Evolutionary conservation across 1,284 basidiomycete species (phyloP).

Genomic region (Cryptococcus sp.): DNA sequence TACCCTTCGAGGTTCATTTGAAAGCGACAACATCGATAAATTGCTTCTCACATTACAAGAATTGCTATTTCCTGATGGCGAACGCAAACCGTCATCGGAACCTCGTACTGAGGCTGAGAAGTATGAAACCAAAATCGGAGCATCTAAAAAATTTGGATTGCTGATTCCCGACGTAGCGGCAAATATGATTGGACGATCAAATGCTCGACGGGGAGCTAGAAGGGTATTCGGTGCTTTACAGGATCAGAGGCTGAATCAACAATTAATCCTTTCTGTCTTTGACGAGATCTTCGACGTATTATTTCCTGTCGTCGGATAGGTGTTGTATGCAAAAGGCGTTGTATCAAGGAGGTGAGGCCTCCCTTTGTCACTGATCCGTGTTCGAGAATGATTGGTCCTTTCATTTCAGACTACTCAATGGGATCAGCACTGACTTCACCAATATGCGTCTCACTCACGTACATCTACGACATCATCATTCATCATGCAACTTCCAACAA

Average conservation of each 20-base stretch:
- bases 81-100: conserved; percentile 57
- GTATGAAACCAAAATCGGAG: conserved; percentile 70
- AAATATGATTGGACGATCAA: conserved; percentile 92
- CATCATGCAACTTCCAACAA: background rate
- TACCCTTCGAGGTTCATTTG: conserved; percentile 59
- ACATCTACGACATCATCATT: background rate
- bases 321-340: background rate
- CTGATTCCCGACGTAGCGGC: conserved; percentile 90
- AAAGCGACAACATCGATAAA: conserved; percentile 63
- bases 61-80: conserved; percentile 76
- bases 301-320: background rate
- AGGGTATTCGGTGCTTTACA: conserved; percentile 88
- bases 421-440: background rate
- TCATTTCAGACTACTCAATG: background rate
- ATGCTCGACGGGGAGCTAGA: conserved; percentile 83
- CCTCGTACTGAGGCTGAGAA: conserved; percentile 78
- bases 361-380: background rate
- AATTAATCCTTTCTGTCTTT: conserved; percentile 76
- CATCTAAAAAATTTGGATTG: conserved; percentile 69
- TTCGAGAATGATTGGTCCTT: background rate
- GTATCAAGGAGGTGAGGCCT: background rate
- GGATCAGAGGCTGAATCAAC: conserved; percentile 86
- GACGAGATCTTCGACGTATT: conserved; percentile 63
- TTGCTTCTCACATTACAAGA: conserved; percentile 66
- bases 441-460: background rate